Evolutionary conservation across 2,329 filamentous ascomycete species (phyloP), one percentile per base, ranked within the genome.

Genomic region (Fusarium cyanostomum): DNA sequence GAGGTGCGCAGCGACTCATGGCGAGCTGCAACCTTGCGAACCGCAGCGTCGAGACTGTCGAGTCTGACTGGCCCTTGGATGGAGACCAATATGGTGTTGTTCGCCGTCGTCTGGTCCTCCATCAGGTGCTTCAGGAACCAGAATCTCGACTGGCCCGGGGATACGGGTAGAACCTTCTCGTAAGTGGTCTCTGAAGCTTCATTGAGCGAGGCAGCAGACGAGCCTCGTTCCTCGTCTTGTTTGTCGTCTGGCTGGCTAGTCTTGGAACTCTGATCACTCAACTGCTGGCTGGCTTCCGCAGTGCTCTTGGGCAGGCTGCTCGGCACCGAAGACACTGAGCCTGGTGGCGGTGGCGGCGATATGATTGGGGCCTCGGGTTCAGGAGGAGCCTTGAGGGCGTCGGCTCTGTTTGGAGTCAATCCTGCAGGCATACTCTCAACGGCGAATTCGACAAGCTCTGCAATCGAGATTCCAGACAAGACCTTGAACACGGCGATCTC

Each of bases 401-500:
- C n/a, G n/a, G n/a, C n/a, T n/a, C 2, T 37, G 21, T 4, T 2
- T 42, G 2, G 31, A 48, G 18, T n/a, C n/a, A n/a, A n/a, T n/a
- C 12, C 59, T 9, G 18, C 39, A 49, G 33, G 56, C 38, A 26
- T 54, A 7, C 52, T 46, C n/a, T 44, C 33, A 6, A 59, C 31
- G 1, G 41, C 54, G 5, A 42, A 45, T 4, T 48, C 53, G 15
- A 52, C 46, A 11, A 62, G 59, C 16, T 52, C 46, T 1, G 45
- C 33, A 24, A 62, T 59, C 2, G 55, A 55, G 26, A 48, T 31
- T 10, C 55, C 53, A 10, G 44, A 46, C 3, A 72, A 39, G 5
- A 76, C 65, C 52, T 80, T 81, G 2, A 84, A 67, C 1, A 83
- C 77, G 0, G 81, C 79, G 2, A 84, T 75, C 42, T 84, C 78